These are phyloP conservation scores for Lathyrus tuberosus DNA, from an alignment of 306 rosid genomes.

Conservation along the genomic window DNA sequence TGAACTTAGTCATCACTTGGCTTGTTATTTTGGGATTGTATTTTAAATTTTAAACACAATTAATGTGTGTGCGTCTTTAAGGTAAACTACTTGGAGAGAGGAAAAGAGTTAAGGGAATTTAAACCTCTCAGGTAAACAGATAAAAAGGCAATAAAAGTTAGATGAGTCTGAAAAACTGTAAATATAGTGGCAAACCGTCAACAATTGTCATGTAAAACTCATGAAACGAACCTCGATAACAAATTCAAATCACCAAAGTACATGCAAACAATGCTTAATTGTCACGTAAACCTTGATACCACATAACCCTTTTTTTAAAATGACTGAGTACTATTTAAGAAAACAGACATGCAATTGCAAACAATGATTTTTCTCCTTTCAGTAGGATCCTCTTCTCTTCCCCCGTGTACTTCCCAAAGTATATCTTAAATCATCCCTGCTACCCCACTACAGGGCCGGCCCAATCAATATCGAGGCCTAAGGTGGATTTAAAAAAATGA, in stretches of 20 bases:
- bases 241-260: neutral
- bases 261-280: neutral
- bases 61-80: neutral
- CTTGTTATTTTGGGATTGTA: neutral
- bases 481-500: too few relatives aligned
- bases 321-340: neutral
- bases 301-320: neutral
- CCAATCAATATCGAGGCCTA: too few relatives aligned
- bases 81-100: neutral
- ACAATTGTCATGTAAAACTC: conserved; percentile 5
- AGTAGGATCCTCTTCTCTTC: too few relatives aligned
- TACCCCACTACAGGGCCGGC: too few relatives aligned
- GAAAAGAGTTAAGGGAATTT: neutral
- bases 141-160: neutral
- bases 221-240: neutral
- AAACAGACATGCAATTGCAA: neutral
- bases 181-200: neutral
- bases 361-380: neutral
- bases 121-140: neutral
- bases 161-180: neutral
- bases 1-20: too few relatives aligned
- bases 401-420: too few relatives aligned
- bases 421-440: too few relatives aligned
- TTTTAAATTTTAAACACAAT: neutral
- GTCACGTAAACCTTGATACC: neutral